A percentile compares a stretch with the other conserved stretches of the same genome.
phyloP scores from a whole-genome alignment of 306 rosid species.

The Prunus davidiana region DNA sequence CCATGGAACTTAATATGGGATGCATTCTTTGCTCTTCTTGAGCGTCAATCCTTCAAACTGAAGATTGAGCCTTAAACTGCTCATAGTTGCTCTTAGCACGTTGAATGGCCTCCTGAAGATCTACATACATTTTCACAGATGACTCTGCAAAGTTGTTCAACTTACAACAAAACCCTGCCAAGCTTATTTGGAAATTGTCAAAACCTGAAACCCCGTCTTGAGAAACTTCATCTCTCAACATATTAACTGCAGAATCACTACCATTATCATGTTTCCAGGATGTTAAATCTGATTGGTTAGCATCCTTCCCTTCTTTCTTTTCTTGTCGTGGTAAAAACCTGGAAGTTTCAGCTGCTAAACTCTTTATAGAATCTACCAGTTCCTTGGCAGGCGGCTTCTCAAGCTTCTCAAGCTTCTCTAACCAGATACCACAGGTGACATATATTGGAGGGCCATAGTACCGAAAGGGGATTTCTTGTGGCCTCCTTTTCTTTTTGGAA shows the following conservation, averaged over 20 bases:
- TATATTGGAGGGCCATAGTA: conserved; percentile 68
- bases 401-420: conserved; percentile 37
- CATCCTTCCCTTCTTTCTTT: conserved; percentile 55
- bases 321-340: conserved; percentile 67
- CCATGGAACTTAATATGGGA: conserved; percentile 2
- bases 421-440: conserved; percentile 57
- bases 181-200: conserved; percentile 52
- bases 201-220: conserved; percentile 58
- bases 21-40: conserved; percentile 1
- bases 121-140: conserved; percentile 55
- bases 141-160: conserved; percentile 54
- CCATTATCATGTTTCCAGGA: conserved; percentile 43
- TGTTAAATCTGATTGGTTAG: conserved; percentile 25
- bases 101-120: conserved; percentile 43
- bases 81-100: conserved; percentile 31
- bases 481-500: conserved; percentile 50
- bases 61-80: conserved; percentile 31
- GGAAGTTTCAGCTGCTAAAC: conserved; percentile 56
- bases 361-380: conserved; percentile 56
- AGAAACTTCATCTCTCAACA: conserved; percentile 45
- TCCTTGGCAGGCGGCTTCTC: conserved; percentile 37
- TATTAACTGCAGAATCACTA: conserved; percentile 41
- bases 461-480: conserved; percentile 19
- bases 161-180: conserved; percentile 52
- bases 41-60: conserved; percentile 13